Evolutionary conservation across 441 rosid species (phyloP).

Genomic region (Croton laevigatus): DNA sequence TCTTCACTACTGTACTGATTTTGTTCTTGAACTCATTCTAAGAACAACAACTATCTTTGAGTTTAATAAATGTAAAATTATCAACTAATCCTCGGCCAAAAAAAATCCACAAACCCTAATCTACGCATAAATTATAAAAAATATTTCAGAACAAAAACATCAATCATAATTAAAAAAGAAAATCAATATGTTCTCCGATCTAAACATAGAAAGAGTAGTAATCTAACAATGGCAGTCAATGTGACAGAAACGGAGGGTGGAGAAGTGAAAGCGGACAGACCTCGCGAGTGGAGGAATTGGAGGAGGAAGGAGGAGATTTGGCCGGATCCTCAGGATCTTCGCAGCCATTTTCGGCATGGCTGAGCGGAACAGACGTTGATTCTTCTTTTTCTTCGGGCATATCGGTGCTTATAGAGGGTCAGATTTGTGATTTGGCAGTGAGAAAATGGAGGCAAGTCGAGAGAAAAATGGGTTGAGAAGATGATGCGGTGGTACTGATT

Average conservation of each 20-base stretch:
- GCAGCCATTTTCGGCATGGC: slow-evolving; percentile 43
- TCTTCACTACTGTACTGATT: neutral
- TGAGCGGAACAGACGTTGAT: slow-evolving; percentile 53
- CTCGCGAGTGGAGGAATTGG: slow-evolving; percentile 65
- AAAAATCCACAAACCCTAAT: neutral
- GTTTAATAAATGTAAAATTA: neutral
- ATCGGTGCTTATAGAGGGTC: neutral
- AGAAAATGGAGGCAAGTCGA: no score
- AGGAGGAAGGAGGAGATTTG: slow-evolving; percentile 50
- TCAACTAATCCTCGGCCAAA: neutral
- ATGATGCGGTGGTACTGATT: no score
- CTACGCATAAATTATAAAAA: neutral
- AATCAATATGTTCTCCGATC: neutral
- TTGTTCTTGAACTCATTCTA: neutral
- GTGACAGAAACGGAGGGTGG: neutral
- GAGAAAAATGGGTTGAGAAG: no score
- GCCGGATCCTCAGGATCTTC: slow-evolving; percentile 62
- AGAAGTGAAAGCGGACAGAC: slow-evolving; percentile 20
- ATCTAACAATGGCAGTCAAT: neutral
- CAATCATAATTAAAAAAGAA: neutral
- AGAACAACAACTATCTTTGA: neutral
- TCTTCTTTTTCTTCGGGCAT: slow-evolving; percentile 68
- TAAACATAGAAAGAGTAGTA: neutral
- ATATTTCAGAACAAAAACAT: neutral
- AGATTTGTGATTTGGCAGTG: no score